Percentiles rank a stretch among this genome's conserved stretches.
Conservation (phyloP, 2,329 filamentous ascomycete species). For the Calycina marina region DNA sequence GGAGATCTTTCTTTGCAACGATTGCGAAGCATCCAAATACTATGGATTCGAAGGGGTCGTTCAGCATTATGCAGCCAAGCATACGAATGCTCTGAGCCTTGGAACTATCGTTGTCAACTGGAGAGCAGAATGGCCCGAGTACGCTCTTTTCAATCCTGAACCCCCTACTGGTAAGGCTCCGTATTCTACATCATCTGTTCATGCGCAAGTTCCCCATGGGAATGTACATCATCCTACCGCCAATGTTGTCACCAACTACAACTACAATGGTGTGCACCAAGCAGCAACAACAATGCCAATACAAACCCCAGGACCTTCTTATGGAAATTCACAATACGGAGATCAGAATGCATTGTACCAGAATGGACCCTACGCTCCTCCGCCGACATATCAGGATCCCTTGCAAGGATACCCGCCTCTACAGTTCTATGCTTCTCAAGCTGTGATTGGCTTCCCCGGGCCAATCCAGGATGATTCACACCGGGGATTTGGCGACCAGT, state of each 20-base stretch:
- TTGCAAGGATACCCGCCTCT: constrained; percentile 13
- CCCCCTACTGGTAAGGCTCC: constrained; percentile 26
- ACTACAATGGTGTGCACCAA: constrained; percentile 21
- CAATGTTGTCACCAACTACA: too few species aligned
- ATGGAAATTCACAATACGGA: constrained; percentile 22
- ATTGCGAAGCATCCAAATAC: constrained; percentile 50
- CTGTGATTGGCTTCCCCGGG: constrained; percentile 13
- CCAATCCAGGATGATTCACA: constrained; percentile 16
- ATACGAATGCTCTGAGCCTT: constrained; percentile 53
- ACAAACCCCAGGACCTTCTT: constrained; percentile 20
- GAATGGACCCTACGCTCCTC: constrained; percentile 18
- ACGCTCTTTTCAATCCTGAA: constrained; percentile 56
- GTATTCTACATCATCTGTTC: too few species aligned
- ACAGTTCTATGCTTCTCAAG: constrained; percentile 14
- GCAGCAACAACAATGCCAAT: constrained; percentile 13
- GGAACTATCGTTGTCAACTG: constrained; percentile 64
- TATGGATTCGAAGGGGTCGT: constrained; percentile 69
- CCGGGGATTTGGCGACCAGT: constrained; percentile 13
- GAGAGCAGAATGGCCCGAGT: constrained; percentile 67
- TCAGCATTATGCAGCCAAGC: constrained; percentile 74
- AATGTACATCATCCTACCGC: too few species aligned
- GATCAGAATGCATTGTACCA: constrained; percentile 21
- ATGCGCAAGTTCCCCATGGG: too few species aligned
- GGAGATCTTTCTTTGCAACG: constrained; percentile 63
- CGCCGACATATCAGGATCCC: constrained; percentile 14